These are phyloP conservation scores for Nigrograna mackinnonii DNA, from an alignment of 2,329 filamentous ascomycete species.

Conservation along the genomic window DNA sequence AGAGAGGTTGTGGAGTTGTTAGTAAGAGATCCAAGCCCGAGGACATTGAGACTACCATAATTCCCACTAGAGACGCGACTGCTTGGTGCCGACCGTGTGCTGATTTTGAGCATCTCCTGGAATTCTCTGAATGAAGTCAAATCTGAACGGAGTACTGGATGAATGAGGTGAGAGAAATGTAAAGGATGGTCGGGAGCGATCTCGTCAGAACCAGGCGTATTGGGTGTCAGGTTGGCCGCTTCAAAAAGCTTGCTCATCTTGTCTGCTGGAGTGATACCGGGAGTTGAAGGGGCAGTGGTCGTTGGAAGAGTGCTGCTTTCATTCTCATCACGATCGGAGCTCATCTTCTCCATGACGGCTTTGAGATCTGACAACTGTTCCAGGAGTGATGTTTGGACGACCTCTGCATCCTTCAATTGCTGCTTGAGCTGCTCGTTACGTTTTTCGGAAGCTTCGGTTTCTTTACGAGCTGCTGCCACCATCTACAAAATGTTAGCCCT, in stretches of 20 bases:
- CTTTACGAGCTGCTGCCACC: constrained; percentile 86
- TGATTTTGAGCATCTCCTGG: constrained; percentile 71
- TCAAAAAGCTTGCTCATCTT: constrained; percentile 67
- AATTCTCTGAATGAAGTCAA: constrained; percentile 85
- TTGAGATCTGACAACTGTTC: constrained; percentile 93
- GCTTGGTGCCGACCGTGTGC: constrained; percentile 58
- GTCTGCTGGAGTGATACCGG: constrained; percentile 63
- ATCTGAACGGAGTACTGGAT: constrained; percentile 82
- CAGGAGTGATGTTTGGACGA: constrained; percentile 83
- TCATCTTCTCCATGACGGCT: constrained; percentile 86
- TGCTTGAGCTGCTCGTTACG: constrained; percentile 86
- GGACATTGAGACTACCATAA: constrained; percentile 66
- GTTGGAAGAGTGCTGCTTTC: constrained; percentile 68
- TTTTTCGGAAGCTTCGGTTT: constrained; percentile 78
- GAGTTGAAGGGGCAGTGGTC: constrained; percentile 74
- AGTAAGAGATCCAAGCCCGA: constrained; percentile 56
- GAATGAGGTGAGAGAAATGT: constrained; percentile 81
- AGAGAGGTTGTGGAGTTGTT: constrained; percentile 54
- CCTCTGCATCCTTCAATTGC: constrained; percentile 85
- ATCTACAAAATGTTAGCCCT: constrained; percentile 57
- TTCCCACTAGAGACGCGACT: constrained; percentile 75
- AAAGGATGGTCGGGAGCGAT: constrained; percentile 65
- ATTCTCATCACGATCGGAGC: constrained; percentile 71
- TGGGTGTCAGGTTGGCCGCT: constrained; percentile 56
- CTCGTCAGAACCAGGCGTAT: constrained; percentile 53